A percentile compares a stretch with the other conserved stretches of the same genome.
These are phyloP conservation scores for Lactuca saligna DNA, from an alignment of 129 eudicot genomes.

Conservation along the genomic window DNA sequence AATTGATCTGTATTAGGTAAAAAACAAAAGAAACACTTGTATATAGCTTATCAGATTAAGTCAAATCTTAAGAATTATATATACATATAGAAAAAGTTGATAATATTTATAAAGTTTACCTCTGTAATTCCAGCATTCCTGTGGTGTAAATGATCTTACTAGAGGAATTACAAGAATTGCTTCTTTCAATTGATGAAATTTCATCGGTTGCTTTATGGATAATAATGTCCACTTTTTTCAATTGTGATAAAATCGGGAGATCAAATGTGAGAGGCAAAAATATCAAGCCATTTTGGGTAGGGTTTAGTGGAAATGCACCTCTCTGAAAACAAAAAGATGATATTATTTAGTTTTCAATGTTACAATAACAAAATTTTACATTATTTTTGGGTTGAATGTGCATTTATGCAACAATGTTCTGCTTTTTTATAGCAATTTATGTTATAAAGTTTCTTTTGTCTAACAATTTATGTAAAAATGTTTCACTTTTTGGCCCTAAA, in stretches of 20 bases:
- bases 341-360: slow-evolving; percentile 16
- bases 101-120: slow-evolving; percentile 40
- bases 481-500: no score
- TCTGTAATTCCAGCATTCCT: slow-evolving; percentile 74
- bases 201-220: slow-evolving; percentile 98
- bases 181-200: slow-evolving; percentile 68
- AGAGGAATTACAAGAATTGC: slow-evolving; percentile 35
- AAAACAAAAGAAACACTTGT: no score
- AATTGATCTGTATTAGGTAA: no score
- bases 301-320: slow-evolving; percentile 80
- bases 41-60: not conserved
- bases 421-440: no score
- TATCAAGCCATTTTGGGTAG: slow-evolving; percentile 68
- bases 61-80: not conserved
- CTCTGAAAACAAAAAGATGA: slow-evolving; percentile 56
- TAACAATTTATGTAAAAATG: no score
- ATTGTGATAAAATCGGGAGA: slow-evolving; percentile 63
- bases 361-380: not conserved
- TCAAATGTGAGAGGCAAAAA: slow-evolving; percentile 83
- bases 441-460: no score
- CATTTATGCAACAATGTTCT: no score
- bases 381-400: no score
- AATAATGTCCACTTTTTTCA: slow-evolving; percentile 64
- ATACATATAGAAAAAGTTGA: not conserved
- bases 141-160: slow-evolving; percentile 60